A percentile compares a stretch with the other conserved stretches of the same genome.
These are phyloP conservation scores for Vitis vinifera DNA, from an alignment of 164 flowering plant species.

Conservation along the genomic window ASM3070453v1 NC_081816.1:3944501-3945000, in stretches of 20 bases:
- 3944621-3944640: no score
- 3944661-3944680: no score
- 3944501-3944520: no score
- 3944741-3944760: not conserved
- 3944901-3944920: not conserved
- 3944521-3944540: no score
- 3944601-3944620: no score
- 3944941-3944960: not conserved
- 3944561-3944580: no score
- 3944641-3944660: no score
- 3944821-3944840: not conserved
- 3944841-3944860: not conserved
- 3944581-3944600: no score
- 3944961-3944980: not conserved
- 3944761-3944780: not conserved
- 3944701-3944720: not conserved
- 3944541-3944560: no score
- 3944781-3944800: not conserved
- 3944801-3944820: not conserved
- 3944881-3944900: not conserved
- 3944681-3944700: no score
- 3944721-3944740: not conserved
- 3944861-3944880: not conserved
- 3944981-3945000: slow-evolving; percentile 93
- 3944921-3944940: not conserved